phyloP scores from a whole-genome alignment of 139 green algal species.

The Closterium sp. region DNA sequence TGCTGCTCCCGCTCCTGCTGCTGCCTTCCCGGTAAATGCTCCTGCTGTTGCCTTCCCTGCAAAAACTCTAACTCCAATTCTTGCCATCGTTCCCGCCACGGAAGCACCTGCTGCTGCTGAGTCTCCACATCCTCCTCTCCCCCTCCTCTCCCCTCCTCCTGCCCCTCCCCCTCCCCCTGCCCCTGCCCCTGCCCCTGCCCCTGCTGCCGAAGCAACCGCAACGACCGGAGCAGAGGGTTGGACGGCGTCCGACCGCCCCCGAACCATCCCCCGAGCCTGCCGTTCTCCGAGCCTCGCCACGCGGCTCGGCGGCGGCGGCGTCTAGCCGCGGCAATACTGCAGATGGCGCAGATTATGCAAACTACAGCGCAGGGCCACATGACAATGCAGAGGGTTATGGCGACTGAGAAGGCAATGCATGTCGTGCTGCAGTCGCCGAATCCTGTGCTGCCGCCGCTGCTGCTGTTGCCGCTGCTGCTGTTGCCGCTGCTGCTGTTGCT shows the following conservation, averaged over 20 bases:
- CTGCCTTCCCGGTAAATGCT: neutral
- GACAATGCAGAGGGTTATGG: neutral
- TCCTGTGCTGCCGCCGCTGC: neutral
- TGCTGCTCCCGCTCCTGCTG: neutral
- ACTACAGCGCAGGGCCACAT: neutral
- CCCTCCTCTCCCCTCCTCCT: neutral
- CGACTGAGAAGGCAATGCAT: neutral
- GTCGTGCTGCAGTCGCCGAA: neutral
- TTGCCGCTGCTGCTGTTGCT: neutral
- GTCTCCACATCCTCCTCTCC: neutral
- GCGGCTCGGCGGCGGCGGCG: neutral
- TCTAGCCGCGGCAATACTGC: neutral
- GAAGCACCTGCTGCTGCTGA: neutral
- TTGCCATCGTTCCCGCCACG: neutral
- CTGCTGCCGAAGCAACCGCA: neutral
- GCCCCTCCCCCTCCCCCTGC: neutral
- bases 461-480: neutral
- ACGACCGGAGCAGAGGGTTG: neutral
- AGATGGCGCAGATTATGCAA: neutral
- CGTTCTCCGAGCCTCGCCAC: neutral
- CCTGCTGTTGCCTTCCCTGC: neutral
- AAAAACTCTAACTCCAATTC: neutral
- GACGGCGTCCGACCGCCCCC: no score
- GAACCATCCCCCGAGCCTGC: no score
- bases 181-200: neutral